A percentile compares a stretch with the other conserved stretches of the same genome.
phyloP scores from a whole-genome alignment of 371 early-diverging fungal genomes.

The Mucor saturninus region DNA sequence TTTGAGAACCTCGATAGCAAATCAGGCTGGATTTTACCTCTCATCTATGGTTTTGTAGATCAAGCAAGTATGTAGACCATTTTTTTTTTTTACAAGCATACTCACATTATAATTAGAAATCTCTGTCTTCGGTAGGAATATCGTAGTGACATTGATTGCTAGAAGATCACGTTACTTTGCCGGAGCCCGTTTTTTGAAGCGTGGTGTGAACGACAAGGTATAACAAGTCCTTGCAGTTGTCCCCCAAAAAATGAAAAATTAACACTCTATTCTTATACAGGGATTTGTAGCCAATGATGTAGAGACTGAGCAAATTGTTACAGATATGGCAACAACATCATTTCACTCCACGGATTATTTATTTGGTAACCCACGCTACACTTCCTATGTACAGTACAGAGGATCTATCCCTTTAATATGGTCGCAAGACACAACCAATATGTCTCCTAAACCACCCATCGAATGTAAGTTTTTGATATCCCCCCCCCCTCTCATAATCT shows the following conservation, averaged over 20 bases:
- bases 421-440: slow-evolving; percentile 90
- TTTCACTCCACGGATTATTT: slow-evolving; percentile 64
- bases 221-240: no score
- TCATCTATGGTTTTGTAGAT: slow-evolving; percentile 96
- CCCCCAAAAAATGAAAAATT: no score
- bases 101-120: slow-evolving; percentile 49
- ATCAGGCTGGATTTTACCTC: slow-evolving; percentile 87
- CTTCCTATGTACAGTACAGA: slow-evolving; percentile 94
- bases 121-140: slow-evolving; percentile 81
- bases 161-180: slow-evolving; percentile 94
- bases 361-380: slow-evolving; percentile 78
- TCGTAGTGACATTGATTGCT: slow-evolving; percentile 93
- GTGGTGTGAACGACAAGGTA: slow-evolving; percentile 92
- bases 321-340: slow-evolving; percentile 87
- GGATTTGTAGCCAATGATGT: slow-evolving; percentile 99
- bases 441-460: slow-evolving; percentile 96
- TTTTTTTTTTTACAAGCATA: slow-evolving; percentile 1
- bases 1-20: slow-evolving; percentile 62
- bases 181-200: slow-evolving; percentile 95
- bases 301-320: slow-evolving; percentile 98
- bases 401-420: slow-evolving; percentile 96
- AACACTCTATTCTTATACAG: slow-evolving; percentile 28
- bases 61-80: slow-evolving; percentile 76
- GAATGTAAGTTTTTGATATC: slow-evolving; percentile 53
- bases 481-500: no score